Evolutionary conservation across 192 early-diverging fungal genomes (phyloP), one percentile per base, ranked within the genome.

Genomic region (Coemansia sp.): DNA sequence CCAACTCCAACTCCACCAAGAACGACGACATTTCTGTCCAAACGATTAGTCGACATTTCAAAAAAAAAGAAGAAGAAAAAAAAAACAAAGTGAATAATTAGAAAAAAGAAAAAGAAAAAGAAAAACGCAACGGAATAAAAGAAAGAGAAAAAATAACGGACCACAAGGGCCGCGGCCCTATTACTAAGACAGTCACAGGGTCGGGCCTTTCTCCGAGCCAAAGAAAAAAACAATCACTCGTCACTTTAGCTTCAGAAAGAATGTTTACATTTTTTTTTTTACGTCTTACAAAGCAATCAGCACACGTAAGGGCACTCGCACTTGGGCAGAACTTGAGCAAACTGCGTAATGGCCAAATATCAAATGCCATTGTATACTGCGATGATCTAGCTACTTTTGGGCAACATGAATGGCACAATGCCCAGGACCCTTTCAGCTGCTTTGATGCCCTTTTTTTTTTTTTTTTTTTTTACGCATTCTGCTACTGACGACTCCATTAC

Each of bases 321-420:
- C 25, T 27, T 27, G 1, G 1, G 25, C 25, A 27, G 25, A 27
- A 27, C 25, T 27, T 27, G 25, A 27, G 25, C 25, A 27, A 27
- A 0, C 25, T 27, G 25, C 25, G 25, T 27, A 27, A 27, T 64
- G 86, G 85, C 87, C 97, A 99, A 45, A 99, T 94, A 71, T 99
- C 97, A 4, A 94, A 90, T 66, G 95, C 98, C 36, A 91, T 94
- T 48, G 88, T 88, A 71, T 99, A 98, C 17, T 87, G 91, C 25
- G 89, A 86, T 19, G 84, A 86, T 3, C 88, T 87, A 0, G 92
- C 92, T 4, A 96, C 94, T 74, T 27, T 99, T 96, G 12, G 97
- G 97, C 31, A 96, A 94, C 96, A 99, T 98, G 87, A 94, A 98
- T 32, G 90, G 92, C 10, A 96, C 86, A 0, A 94, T 89, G 11